Percentiles rank a stretch among this genome's conserved stretches.
These are phyloP conservation scores for Macaranga tanarius DNA, from an alignment of 441 rosid genomes.

Conservation along the genomic window DNA sequence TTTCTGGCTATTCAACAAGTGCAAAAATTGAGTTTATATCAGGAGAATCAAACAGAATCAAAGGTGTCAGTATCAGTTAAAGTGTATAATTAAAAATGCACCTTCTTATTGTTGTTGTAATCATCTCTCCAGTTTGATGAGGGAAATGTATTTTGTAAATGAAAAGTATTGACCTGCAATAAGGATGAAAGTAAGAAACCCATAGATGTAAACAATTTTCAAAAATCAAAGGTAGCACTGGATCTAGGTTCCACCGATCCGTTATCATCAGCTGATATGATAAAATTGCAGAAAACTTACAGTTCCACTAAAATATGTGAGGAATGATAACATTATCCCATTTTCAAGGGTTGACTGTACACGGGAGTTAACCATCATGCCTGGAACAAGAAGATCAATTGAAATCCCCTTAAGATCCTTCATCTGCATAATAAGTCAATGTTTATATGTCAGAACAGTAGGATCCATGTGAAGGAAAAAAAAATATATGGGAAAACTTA, in stretches of 20 bases:
- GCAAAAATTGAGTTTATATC: not conserved
- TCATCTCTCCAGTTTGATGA: constrained; percentile 79
- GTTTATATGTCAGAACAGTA: constrained; percentile 17
- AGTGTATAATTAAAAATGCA: constrained; percentile 23
- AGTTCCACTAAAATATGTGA: constrained; percentile 93
- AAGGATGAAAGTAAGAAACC: constrained; percentile 24
- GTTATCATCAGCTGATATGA: constrained; percentile 11
- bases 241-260: not conserved
- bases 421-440: constrained; percentile 50
- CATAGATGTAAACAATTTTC: not conserved
- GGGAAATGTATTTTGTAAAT: constrained; percentile 63
- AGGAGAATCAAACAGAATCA: not conserved
- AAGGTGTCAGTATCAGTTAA: constrained; percentile 16
- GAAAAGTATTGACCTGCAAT: constrained; percentile 81
- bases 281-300: constrained; percentile 49
- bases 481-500: constrained; percentile 16
- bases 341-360: constrained; percentile 90
- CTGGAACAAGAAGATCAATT: constrained; percentile 92
- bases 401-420: constrained; percentile 88
- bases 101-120: constrained; percentile 76
- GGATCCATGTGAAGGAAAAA: not conserved
- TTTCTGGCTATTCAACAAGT: not conserved
- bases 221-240: not conserved
- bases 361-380: constrained; percentile 91
- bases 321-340: constrained; percentile 86